Evolutionary conservation across 352 stramenopile genomes (phyloP), one percentile per base, ranked within the genome.

Genomic region (Thraustotheca clavata): DNA sequence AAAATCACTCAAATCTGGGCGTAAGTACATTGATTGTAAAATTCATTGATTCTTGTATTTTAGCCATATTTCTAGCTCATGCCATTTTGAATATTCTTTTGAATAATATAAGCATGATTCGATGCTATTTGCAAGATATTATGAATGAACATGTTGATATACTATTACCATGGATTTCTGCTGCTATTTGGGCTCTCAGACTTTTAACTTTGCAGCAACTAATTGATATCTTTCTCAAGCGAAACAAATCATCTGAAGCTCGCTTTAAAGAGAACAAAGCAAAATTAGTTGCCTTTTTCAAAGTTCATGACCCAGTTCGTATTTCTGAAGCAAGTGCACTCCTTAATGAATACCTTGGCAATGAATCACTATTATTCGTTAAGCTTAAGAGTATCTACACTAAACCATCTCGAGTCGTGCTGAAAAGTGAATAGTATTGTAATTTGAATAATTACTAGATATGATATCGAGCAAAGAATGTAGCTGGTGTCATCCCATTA

Each of bases 281-380:
- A 41, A 70, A 76, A 35, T 67, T 87, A 36, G 67, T 71, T 34
- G 27, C 22, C 4, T 87, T 85, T 67, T 87, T 85, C 47, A 16
- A 67, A 32, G 59, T 71, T 33, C 71, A 87, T 63, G 76, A 87
- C 60, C 67, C 36, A 33, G 69, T 75, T 60, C 81, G 77, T 59
- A 55, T 78, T 9, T 43, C 50, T 34, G 65, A 79, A 27, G 73
- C 78, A 1, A 69, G 83, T 27, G 49, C 60, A 9, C 39, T 86
- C 39, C 52, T 84, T 26, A 70, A 77, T 29, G 75, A 83, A 48
- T 83, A 83, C 67, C 67, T 70, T 4, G 77, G 77, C 31, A 78
- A 87, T 61, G 77, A 87, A 46, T 68, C 71, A 0, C 54, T 85
- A 41, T 73, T 87, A 20, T 83, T 83, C 43, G 71, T 72, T 22